Conservation (phyloP, 345 rosid genomes). For the Gossypium australe region DNA sequence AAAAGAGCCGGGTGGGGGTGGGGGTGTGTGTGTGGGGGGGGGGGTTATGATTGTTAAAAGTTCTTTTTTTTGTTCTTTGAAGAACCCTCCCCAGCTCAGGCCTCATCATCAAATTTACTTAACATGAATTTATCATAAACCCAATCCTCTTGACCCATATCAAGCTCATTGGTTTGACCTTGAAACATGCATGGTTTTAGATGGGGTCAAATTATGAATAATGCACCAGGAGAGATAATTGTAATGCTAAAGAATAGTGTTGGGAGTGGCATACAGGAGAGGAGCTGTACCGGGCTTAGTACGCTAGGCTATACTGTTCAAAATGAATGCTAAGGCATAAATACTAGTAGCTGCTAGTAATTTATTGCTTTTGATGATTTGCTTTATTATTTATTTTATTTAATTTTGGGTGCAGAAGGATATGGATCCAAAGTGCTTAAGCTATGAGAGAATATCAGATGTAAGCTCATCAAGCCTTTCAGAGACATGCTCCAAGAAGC, state of each 20-base stretch:
- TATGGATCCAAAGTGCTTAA: slow-evolving; percentile 57
- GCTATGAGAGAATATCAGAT: slow-evolving; percentile 77
- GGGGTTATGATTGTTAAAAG: not conserved
- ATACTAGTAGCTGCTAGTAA: not conserved
- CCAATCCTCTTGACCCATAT: slow-evolving; percentile 26
- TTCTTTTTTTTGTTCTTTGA: not conserved
- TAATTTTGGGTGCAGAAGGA: slow-evolving; percentile 40
- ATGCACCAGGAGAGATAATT: not conserved
- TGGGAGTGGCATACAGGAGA: slow-evolving; percentile 13
- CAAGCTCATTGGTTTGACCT: slow-evolving; percentile 21
- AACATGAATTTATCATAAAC: slow-evolving; percentile 5
- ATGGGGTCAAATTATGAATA: slow-evolving; percentile 10
- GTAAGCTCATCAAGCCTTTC: slow-evolving; percentile 68
- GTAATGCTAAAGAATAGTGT: slow-evolving; percentile 3
- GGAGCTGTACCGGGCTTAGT: slow-evolving; percentile 26
- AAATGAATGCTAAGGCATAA: not conserved
- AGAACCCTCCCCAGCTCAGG: not conserved
- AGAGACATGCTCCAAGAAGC: slow-evolving; percentile 75
- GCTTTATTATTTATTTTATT: not conserved
- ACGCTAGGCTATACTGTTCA: not conserved
- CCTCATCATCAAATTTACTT: not conserved
- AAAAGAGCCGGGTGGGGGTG: too few relatives aligned
- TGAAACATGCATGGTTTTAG: not conserved
- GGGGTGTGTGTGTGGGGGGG: too few relatives aligned
- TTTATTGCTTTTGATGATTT: slow-evolving; percentile 4